phyloP scores from a whole-genome alignment of 495 filamentous ascomycete species.

The Cercophora scortea region DNA sequence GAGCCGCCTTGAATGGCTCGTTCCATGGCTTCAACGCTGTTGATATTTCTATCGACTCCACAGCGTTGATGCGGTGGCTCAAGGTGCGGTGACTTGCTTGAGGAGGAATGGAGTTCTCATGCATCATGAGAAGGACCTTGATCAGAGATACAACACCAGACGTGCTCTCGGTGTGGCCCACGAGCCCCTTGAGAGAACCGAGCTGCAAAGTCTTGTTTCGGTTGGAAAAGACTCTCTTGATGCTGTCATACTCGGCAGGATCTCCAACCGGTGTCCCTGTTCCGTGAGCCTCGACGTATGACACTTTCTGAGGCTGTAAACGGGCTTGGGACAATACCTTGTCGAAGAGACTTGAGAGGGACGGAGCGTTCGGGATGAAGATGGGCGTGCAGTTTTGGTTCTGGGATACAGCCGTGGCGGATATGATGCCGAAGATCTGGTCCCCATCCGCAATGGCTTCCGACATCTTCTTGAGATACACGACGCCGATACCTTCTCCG shows the following conservation, averaged over 20 bases:
- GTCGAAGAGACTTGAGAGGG: constrained; percentile 43
- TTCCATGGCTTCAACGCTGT: constrained; percentile 5
- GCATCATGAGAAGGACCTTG: constrained; percentile 17
- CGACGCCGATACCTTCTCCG: constrained; percentile 46
- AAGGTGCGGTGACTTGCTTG: constrained; percentile 6
- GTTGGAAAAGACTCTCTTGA: constrained; percentile 22
- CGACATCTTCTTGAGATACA: constrained; percentile 47
- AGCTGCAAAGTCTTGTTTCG: too few relatives aligned
- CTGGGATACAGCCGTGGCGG: constrained; percentile 43
- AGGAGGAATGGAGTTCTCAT: background rate
- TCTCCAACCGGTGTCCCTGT: constrained; percentile 14
- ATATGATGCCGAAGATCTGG: constrained; percentile 51
- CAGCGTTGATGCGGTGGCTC: constrained; percentile 32
- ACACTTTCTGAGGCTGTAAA: constrained; percentile 31
- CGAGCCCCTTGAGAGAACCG: background rate
- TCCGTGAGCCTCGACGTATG: constrained; percentile 39
- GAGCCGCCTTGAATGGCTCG: background rate
- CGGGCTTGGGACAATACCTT: constrained; percentile 34
- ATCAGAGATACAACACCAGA: constrained; percentile 30
- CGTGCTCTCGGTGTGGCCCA: constrained; percentile 9
- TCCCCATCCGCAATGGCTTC: constrained; percentile 41
- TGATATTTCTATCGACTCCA: constrained; percentile 29
- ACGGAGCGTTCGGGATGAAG: constrained; percentile 39
- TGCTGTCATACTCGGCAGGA: constrained; percentile 9
- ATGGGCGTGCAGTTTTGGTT: constrained; percentile 42